phyloP scores from a whole-genome alignment of 1,284 basidiomycete genomes.

The Sanghuangporus sanghuang region DNA sequence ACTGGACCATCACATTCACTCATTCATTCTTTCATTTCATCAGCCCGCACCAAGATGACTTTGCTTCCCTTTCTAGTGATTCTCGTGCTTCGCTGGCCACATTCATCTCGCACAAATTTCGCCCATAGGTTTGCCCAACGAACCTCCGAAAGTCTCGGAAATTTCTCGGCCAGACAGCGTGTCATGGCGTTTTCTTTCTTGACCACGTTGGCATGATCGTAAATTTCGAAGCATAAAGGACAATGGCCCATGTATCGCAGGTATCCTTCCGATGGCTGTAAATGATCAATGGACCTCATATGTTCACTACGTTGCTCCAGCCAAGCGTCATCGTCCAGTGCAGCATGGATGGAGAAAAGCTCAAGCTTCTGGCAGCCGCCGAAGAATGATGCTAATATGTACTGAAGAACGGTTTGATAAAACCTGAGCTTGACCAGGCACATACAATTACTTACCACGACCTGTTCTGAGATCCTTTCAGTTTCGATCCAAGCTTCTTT shows the following conservation, averaged over 20 bases:
- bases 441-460: not conserved
- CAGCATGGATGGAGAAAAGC: conserved; percentile 3
- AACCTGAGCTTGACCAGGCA: not conserved
- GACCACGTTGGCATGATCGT: conserved; percentile 4
- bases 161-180: not conserved
- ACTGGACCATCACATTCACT: not conserved
- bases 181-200: not conserved
- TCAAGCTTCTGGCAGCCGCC: not conserved
- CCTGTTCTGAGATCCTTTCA: not conserved
- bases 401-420: not conserved
- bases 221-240: conserved; percentile 9
- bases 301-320: not conserved
- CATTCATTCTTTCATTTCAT: not conserved
- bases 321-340: not conserved
- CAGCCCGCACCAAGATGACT: not conserved
- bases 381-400: not conserved
- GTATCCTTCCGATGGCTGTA: conserved; percentile 13
- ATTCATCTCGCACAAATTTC: not conserved
- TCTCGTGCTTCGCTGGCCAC: not conserved
- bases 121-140: conserved; percentile 10
- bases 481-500: not conserved
- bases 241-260: conserved; percentile 6
- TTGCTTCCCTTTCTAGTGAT: not conserved
- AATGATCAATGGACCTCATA: conserved; percentile 1
- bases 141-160: not conserved